Evolutionary conservation across 73 alveolate species (phyloP).

Genomic region (Loxodes magnus): DNA sequence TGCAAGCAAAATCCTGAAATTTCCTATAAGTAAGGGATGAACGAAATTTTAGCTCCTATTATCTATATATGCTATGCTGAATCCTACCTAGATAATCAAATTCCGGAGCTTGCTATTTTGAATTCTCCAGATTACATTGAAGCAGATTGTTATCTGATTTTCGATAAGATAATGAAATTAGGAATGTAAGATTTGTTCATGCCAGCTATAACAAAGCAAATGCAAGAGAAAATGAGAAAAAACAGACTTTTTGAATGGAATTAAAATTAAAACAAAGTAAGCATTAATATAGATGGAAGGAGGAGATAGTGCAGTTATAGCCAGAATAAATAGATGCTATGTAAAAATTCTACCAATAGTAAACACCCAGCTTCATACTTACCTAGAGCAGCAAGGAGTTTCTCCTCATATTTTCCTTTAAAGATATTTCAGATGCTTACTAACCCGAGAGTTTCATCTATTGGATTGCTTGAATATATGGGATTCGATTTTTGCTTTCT

Average conservation of each 20-base stretch:
- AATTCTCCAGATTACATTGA: not conserved
- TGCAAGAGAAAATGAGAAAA: not conserved
- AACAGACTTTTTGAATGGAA: slow-evolving; percentile 1
- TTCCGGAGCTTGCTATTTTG: not conserved
- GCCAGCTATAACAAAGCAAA: not conserved
- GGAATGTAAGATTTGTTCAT: slow-evolving; percentile 5
- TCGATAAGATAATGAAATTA: not conserved
- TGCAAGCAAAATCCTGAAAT: slow-evolving; percentile 56
- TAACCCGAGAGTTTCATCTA: slow-evolving; percentile 4
- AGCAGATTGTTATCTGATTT: slow-evolving; percentile 9
- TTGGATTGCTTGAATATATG: not conserved
- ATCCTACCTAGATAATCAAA: not conserved
- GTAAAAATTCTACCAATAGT: not conserved
- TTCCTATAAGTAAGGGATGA: slow-evolving; percentile 81
- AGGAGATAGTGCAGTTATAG: slow-evolving; percentile 2
- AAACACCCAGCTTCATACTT: slow-evolving; percentile 3
- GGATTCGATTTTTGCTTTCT: slow-evolving; percentile 11
- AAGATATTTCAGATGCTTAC: slow-evolving; percentile 5
- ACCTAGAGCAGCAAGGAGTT: slow-evolving; percentile 1
- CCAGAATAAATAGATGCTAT: not conserved
- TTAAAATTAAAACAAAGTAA: not conserved
- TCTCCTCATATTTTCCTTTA: slow-evolving; percentile 9
- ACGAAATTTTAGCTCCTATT: slow-evolving; percentile 67
- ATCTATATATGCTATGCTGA: slow-evolving; percentile 46
- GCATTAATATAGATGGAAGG: slow-evolving; percentile 9